These are phyloP conservation scores for Candida yuanshanica DNA, from an alignment of 805 yeast genomes.

Conservation along the genomic window DNA sequence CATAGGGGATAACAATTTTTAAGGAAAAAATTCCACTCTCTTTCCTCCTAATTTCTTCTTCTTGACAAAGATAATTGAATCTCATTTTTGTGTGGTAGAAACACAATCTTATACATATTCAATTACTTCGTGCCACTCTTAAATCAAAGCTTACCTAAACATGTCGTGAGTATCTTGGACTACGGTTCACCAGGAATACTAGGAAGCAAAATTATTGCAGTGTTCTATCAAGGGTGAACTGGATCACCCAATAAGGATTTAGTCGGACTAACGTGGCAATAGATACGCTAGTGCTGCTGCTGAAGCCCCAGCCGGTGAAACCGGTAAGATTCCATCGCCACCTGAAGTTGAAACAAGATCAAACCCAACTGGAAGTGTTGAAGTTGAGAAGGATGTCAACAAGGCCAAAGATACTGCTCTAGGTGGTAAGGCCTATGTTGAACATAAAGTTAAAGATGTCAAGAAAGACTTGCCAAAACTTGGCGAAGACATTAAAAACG, in stretches of 20 bases:
- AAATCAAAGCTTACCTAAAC: too few relatives aligned
- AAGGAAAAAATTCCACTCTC: too few relatives aligned
- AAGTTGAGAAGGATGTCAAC: slow-evolving; percentile 14
- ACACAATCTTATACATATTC: too few relatives aligned
- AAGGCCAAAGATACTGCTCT: slow-evolving; percentile 15
- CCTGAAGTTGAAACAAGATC: slow-evolving; percentile 8
- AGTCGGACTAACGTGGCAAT: background rate
- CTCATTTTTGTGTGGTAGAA: too few relatives aligned
- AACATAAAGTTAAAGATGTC: slow-evolving; percentile 23
- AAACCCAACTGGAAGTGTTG: slow-evolving; percentile 18
- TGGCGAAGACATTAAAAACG: slow-evolving; percentile 25
- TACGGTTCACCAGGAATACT: too few relatives aligned
- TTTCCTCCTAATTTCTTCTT: too few relatives aligned
- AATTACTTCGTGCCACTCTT: too few relatives aligned
- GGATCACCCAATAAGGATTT: background rate
- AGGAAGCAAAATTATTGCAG: too few relatives aligned
- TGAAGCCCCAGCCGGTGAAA: slow-evolving; percentile 4
- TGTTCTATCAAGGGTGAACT: too few relatives aligned
- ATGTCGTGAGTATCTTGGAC: too few relatives aligned
- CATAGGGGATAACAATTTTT: too few relatives aligned
- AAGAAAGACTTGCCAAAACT: slow-evolving; percentile 23
- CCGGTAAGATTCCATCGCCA: slow-evolving; percentile 8
- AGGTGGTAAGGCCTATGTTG: slow-evolving; percentile 16
- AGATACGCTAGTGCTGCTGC: slow-evolving; percentile 13
- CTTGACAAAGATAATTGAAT: too few relatives aligned